Evolutionary conservation across 2,329 filamentous ascomycete species (phyloP).

Genomic region (Aspergillus intermedius): DNA sequence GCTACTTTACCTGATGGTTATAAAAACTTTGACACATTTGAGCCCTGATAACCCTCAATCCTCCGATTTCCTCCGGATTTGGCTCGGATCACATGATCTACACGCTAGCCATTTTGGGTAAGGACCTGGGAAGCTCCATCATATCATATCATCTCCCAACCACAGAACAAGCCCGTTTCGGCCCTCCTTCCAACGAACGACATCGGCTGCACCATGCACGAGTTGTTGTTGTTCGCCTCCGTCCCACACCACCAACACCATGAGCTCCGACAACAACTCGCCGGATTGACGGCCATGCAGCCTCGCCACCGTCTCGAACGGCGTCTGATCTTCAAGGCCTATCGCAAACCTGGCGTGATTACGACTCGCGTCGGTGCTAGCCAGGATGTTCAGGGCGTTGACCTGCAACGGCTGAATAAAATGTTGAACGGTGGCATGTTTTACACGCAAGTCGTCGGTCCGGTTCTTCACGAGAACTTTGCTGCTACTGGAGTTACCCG

Average conservation of each 20-base stretch:
- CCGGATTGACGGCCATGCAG: slow-evolving; percentile 56
- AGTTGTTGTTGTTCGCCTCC: slow-evolving; percentile 56
- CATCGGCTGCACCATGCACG: slow-evolving; percentile 46
- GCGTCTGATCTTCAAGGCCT: slow-evolving; percentile 53
- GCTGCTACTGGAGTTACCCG: slow-evolving; percentile 12
- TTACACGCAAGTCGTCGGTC: slow-evolving; percentile 48
- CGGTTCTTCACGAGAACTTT: slow-evolving; percentile 35
- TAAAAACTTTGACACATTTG: no score
- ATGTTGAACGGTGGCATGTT: slow-evolving; percentile 48
- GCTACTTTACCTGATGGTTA: no score
- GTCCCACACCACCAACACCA: slow-evolving; percentile 52
- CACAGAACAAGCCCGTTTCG: not conserved
- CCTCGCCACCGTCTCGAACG: slow-evolving; percentile 50
- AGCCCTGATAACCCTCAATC: no score
- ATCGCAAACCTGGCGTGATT: slow-evolving; percentile 39
- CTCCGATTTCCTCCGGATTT: no score
- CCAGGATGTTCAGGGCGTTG: slow-evolving; percentile 39
- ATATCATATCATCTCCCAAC: slow-evolving; percentile 2
- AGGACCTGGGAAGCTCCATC: not conserved
- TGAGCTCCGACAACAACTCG: slow-evolving; percentile 56
- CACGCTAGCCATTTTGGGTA: no score
- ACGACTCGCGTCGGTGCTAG: slow-evolving; percentile 36
- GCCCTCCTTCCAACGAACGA: not conserved
- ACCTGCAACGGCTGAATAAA: slow-evolving; percentile 41
- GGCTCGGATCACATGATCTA: slow-evolving; percentile 3